These are phyloP conservation scores for Gracilaria domingensis DNA, from an alignment of 23 red algal genomes.

Conservation along the genomic window DNA sequence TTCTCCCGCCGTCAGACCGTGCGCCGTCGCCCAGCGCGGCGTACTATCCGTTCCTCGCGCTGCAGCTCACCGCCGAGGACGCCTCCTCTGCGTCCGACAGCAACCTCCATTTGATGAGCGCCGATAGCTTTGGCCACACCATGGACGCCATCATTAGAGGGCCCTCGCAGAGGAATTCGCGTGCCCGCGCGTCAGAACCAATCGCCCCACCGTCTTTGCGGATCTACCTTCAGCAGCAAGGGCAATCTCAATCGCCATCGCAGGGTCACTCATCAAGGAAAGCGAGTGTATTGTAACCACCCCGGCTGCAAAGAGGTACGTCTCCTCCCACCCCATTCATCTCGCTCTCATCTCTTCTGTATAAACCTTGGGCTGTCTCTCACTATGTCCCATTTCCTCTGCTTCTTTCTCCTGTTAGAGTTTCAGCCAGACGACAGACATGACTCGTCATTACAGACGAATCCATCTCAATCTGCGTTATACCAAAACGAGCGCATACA, in stretches of 20 bases:
- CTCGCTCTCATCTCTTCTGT: constrained; percentile 18
- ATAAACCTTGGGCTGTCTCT: too few species aligned
- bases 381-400: too few species aligned
- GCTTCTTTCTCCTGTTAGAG: constrained; percentile 7
- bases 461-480: constrained; percentile 25
- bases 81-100: neutral
- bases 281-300: constrained; percentile 51
- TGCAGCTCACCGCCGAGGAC: neutral
- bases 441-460: constrained; percentile 44
- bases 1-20: neutral
- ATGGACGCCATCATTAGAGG: constrained; percentile 11
- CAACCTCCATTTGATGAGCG: neutral
- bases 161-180: neutral
- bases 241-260: constrained; percentile 61
- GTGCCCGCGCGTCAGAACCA: neutral
- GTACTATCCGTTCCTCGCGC: neutral
- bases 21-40: neutral
- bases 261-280: constrained; percentile 49
- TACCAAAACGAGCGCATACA: neutral
- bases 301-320: constrained; percentile 31
- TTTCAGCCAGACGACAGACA: constrained; percentile 47
- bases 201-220: constrained; percentile 29
- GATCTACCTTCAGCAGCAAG: constrained; percentile 28
- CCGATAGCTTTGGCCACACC: neutral
- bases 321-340: neutral